phyloP scores from a whole-genome alignment of 1,139 yeast genomes.

The Geotrichum histeridarum region DNA sequence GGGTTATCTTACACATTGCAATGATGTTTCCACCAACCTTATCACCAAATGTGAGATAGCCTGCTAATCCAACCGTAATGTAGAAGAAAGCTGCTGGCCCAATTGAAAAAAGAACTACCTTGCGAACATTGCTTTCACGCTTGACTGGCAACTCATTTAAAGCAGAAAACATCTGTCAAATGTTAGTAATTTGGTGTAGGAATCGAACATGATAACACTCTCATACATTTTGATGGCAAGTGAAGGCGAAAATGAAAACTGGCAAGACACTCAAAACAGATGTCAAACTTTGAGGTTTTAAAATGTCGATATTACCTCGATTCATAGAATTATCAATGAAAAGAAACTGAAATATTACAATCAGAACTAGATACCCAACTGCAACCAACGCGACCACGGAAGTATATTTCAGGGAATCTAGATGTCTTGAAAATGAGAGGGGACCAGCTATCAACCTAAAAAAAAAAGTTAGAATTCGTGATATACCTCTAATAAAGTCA shows the following conservation, averaged over 20 bases:
- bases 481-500: neutral
- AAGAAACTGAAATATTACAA: conserved; percentile 63
- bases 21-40: conserved; percentile 76
- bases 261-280: conserved; percentile 76
- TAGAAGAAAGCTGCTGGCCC: conserved; percentile 55
- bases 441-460: conserved; percentile 57
- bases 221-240: conserved; percentile 72
- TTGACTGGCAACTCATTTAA: conserved; percentile 71
- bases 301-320: conserved; percentile 52
- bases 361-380: conserved; percentile 68
- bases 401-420: conserved; percentile 83
- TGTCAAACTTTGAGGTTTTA: conserved; percentile 52
- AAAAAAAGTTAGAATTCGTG: neutral
- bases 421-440: conserved; percentile 60
- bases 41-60: conserved; percentile 83
- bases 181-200: conserved; percentile 28
- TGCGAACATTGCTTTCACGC: conserved; percentile 46
- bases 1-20: conserved; percentile 41
- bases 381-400: conserved; percentile 79
- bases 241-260: conserved; percentile 88
- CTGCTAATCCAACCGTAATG: conserved; percentile 68
- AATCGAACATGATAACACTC: neutral
- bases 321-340: conserved; percentile 42
- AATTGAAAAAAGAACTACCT: conserved; percentile 55
- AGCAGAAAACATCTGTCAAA: conserved; percentile 62